phyloP scores from a whole-genome alignment of 352 stramenopile species.

The Phytophthora lateralis region DNA sequence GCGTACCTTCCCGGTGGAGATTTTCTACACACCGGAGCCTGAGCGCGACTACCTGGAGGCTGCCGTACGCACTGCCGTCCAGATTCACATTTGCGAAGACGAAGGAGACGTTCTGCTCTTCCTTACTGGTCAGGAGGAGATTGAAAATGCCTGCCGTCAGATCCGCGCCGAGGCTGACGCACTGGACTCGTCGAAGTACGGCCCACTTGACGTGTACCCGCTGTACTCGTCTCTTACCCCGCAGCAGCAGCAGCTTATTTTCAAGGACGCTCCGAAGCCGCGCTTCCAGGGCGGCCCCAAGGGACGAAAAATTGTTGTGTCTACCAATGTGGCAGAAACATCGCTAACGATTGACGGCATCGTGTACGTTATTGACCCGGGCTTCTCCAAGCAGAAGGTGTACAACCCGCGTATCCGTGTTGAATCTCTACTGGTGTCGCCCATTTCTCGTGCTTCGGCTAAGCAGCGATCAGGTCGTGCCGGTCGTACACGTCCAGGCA shows the following conservation, averaged over 20 bases:
- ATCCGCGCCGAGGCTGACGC: constrained; percentile 89
- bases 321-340: constrained; percentile 99
- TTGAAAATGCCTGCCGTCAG: constrained; percentile 95
- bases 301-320: constrained; percentile 97
- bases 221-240: constrained; percentile 99
- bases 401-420: constrained; percentile 99
- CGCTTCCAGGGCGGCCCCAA: constrained; percentile 84
- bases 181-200: constrained; percentile 95
- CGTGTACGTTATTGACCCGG: constrained; percentile 99
- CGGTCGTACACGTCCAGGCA: constrained; percentile 91
- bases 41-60: constrained; percentile 99
- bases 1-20: constrained; percentile 97
- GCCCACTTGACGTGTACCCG: constrained; percentile 90
- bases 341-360: constrained; percentile 99
- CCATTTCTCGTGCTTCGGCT: constrained; percentile 96
- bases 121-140: constrained; percentile 98
- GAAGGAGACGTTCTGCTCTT: constrained; percentile 99
- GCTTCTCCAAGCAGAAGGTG: constrained; percentile 99
- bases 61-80: constrained; percentile 79
- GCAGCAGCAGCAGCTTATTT: constrained; percentile 99
- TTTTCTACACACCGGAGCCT: constrained; percentile 98
- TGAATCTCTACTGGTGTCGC: constrained; percentile 98
- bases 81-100: constrained; percentile 98
- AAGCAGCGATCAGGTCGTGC: constrained; percentile 94
- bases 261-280: constrained; percentile 96